Evolutionary conservation across 179 eudicot species (phyloP).

Genomic region (Spergularia azorica): DNA sequence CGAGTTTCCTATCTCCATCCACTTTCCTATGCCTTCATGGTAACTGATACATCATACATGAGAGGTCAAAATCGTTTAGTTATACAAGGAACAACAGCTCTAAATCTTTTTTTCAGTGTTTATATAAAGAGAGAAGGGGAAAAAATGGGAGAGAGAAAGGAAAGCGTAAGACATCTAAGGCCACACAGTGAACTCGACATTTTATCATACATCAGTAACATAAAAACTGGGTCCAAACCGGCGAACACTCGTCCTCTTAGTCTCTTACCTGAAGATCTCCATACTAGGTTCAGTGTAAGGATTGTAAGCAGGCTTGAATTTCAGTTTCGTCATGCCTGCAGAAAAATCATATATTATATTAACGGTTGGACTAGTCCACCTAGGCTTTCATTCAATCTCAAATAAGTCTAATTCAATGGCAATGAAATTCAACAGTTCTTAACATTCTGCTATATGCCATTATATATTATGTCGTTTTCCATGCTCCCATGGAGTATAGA

Average conservation of each 20-base stretch:
- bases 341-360: neutral
- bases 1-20: conserved; percentile 98
- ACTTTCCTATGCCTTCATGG: conserved; percentile 83
- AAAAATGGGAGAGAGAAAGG: neutral
- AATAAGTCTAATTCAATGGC: neutral
- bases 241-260: no score
- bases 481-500: neutral
- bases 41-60: conserved; percentile 46
- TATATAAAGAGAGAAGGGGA: neutral
- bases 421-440: no score
- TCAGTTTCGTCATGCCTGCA: conserved; percentile 86
- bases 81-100: neutral
- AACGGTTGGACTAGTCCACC: neutral
- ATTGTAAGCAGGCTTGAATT: conserved; percentile 97
- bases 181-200: neutral
- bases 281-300: conserved; percentile 97
- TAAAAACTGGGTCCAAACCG: no score
- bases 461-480: no score
- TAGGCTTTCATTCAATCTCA: neutral
- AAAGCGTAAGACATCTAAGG: neutral
- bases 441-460: no score
- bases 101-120: no score
- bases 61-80: neutral
- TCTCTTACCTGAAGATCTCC: conserved; percentile 82
- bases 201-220: conserved; percentile 1